Percentiles rank a stretch among this genome's conserved stretches.
Evolutionary conservation across 306 rosid genomes (phyloP).

Genomic region (Citrullus colocynthis): DNA sequence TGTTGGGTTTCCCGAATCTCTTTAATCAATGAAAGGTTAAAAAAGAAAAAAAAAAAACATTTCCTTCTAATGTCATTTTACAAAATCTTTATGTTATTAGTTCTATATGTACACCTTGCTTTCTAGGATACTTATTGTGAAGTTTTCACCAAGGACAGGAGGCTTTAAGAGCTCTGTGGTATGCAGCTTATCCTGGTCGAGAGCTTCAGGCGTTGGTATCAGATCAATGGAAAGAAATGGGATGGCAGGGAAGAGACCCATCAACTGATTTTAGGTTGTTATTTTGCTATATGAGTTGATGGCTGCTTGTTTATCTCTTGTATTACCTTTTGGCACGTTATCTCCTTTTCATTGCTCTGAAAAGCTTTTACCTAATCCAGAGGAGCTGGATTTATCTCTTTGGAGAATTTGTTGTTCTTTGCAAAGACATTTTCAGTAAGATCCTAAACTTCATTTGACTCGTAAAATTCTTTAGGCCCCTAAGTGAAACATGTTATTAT

Average conservation of each 20-base stretch:
- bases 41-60: too few species aligned
- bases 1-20: too few species aligned
- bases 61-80: background rate
- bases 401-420: conserved; percentile 86
- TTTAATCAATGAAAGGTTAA: too few species aligned
- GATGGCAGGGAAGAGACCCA: conserved; percentile 97
- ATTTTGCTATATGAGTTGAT: background rate
- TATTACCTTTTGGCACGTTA: background rate
- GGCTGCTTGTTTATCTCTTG: background rate
- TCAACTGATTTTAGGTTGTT: conserved; percentile 87
- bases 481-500: background rate
- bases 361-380: conserved; percentile 26
- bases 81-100: background rate
- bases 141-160: conserved; percentile 38
- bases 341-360: background rate
- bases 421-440: conserved; percentile 64
- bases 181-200: conserved; percentile 57
- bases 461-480: background rate
- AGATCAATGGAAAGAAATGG: conserved; percentile 96
- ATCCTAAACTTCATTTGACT: conserved; percentile 16
- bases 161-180: conserved; percentile 77
- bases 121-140: conserved; percentile 12
- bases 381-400: conserved; percentile 86
- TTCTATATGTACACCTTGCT: background rate
- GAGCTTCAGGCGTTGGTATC: conserved; percentile 74